phyloP scores from a whole-genome alignment of 306 rosid genomes.

The Canavalia gladiata region DNA sequence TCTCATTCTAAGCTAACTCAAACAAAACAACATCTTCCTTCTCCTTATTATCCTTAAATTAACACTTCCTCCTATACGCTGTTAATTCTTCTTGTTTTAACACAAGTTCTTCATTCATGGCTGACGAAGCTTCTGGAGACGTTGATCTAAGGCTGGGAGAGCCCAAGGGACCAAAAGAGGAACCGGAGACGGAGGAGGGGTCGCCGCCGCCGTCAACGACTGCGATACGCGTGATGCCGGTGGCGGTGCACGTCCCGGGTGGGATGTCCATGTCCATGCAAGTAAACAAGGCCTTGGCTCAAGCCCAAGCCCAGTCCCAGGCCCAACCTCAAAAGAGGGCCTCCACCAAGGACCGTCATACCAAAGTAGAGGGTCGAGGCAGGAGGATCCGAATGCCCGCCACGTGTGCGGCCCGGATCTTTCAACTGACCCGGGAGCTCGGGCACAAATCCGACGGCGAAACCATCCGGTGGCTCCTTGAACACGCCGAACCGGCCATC shows the following conservation, averaged over 20 bases:
- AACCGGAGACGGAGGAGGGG: slow-evolving; percentile 51
- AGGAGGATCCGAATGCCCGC: slow-evolving; percentile 94
- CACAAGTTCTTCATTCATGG: slow-evolving; percentile 15
- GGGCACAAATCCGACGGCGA: slow-evolving; percentile 93
- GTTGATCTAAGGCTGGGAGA: slow-evolving; percentile 53
- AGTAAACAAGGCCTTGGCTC: slow-evolving; percentile 39
- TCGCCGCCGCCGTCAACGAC: slow-evolving; percentile 25
- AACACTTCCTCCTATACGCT: background rate
- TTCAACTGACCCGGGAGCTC: slow-evolving; percentile 81
- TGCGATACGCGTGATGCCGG: slow-evolving; percentile 51
- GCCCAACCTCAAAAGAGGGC: slow-evolving; percentile 57
- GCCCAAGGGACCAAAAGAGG: slow-evolving; percentile 59
- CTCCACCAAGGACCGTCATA: slow-evolving; percentile 84
- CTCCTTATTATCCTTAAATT: background rate
- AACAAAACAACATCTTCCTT: background rate
- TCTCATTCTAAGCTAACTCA: slow-evolving; percentile 9
- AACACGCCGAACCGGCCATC: slow-evolving; percentile 82
- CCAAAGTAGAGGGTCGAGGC: slow-evolving; percentile 88
- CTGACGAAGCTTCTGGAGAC: slow-evolving; percentile 26
- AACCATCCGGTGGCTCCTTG: slow-evolving; percentile 86
- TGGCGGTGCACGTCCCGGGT: slow-evolving; percentile 47
- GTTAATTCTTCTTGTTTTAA: background rate
- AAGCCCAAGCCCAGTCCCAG: slow-evolving; percentile 34
- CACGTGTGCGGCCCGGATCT: slow-evolving; percentile 84
- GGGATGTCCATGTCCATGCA: slow-evolving; percentile 46